Percentiles rank a stretch among this genome's conserved stretches.
Conservation (phyloP, 768 basidiomycete species). For the Russula emetica region DNA sequence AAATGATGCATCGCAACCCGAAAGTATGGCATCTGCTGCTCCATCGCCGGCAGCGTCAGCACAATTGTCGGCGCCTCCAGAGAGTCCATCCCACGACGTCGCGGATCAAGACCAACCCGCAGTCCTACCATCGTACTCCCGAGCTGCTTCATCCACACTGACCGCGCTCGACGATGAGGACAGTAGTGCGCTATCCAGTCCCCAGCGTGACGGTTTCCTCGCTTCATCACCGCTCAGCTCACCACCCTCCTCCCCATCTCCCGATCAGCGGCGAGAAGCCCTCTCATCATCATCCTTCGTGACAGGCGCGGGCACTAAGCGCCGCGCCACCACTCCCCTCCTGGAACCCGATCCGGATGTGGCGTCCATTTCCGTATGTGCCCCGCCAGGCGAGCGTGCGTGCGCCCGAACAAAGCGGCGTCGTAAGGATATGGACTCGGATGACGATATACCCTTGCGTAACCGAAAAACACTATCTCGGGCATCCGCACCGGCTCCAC, state of each 20-base stretch:
- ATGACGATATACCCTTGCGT: conserved; percentile 16
- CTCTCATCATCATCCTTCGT: background rate
- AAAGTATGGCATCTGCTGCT: background rate
- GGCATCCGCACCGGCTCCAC: background rate
- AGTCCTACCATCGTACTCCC: background rate
- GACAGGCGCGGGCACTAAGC: background rate
- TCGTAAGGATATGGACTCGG: conserved; percentile 7
- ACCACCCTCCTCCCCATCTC: conserved; percentile 18
- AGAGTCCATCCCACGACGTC: background rate
- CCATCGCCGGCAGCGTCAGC: background rate
- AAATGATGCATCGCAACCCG: background rate
- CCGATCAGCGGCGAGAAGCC: conserved; percentile 2
- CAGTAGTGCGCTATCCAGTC: conserved; percentile 1
- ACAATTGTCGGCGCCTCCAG: background rate
- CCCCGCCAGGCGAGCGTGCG: background rate
- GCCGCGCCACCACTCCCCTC: background rate
- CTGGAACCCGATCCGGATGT: background rate
- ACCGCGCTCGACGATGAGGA: conserved; percentile 3
- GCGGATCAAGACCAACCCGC: background rate
- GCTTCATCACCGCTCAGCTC: conserved; percentile 25
- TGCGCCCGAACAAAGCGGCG: conserved; percentile 10
- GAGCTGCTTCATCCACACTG: conserved; percentile 16
- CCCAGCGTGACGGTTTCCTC: background rate
- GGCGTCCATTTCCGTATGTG: background rate
- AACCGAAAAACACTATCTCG: conserved; percentile 6